A percentile compares a stretch with the other conserved stretches of the same genome.
These are phyloP conservation scores for Gomphus bonarii DNA, from an alignment of 1,284 basidiomycete species.

Conservation along the genomic window DNA sequence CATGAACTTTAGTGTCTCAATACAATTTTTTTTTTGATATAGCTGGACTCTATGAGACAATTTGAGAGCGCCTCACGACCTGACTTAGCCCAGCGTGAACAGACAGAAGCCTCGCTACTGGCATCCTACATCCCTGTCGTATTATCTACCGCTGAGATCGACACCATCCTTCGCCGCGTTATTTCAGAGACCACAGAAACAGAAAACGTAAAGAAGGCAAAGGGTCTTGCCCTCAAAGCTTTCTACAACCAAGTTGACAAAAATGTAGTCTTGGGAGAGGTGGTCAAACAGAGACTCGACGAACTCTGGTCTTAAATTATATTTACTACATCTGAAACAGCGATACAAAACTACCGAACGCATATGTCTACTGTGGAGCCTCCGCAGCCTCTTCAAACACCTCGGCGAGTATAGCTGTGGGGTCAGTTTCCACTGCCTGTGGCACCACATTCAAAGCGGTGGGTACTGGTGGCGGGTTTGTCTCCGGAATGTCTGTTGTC, in stretches of 20 bases:
- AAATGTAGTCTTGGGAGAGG: constrained; percentile 40
- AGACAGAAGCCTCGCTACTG: constrained; percentile 43
- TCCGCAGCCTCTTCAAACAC: background rate
- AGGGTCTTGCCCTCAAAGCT: constrained; percentile 44
- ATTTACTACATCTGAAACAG: background rate
- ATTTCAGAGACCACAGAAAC: constrained; percentile 21
- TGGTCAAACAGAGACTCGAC: constrained; percentile 43
- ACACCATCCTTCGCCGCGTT: constrained; percentile 34
- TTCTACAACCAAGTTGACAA: constrained; percentile 56
- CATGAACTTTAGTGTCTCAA: background rate
- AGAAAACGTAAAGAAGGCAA: constrained; percentile 26
- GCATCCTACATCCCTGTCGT: constrained; percentile 48
- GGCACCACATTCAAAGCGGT: background rate
- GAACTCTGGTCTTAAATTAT: constrained; percentile 20
- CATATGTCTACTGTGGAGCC: background rate
- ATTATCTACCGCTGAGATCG: constrained; percentile 43
- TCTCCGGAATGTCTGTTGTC: background rate
- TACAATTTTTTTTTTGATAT: background rate
- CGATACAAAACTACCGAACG: background rate
- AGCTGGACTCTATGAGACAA: constrained; percentile 52
- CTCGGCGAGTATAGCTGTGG: background rate
- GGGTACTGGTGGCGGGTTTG: background rate
- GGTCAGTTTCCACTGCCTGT: background rate
- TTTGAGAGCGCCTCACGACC: constrained; percentile 45
- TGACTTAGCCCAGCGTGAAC: constrained; percentile 58